Base-by-base conservation (phyloP, 2,329 filamentous ascomycete species). In the Ilyonectria sp. region DNA sequence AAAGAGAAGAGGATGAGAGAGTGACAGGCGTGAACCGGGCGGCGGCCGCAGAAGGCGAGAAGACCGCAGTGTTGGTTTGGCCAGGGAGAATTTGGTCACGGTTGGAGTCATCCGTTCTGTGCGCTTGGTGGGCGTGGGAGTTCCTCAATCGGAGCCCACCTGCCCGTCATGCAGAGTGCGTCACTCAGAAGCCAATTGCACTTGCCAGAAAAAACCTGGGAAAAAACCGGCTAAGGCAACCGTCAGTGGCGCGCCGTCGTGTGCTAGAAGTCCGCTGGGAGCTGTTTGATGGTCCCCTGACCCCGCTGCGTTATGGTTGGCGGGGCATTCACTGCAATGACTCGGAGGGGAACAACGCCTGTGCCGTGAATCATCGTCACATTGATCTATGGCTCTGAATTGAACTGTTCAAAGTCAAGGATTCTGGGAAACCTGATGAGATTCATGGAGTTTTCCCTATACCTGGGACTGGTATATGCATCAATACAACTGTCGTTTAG, bases 21-120 rank as follows among this genome's bases (percentile, higher is more conserved):
- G 59, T 56, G 65, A 56, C 21, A 56, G 31, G 35, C 47, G 55
- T 63, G 59, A 21, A 49, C 61, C 46, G 29, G 53, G 35, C n/a
- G 69, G 50, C 52, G 62, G 49, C 63, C 67, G 67, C 56, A 56
- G 50, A 60, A 62, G 66, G 43, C 68, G 52, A 54, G 64, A 61
- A 60, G 70, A 64, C 60, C 61, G 66, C 57, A 69, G 65, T 47
- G 63, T 61, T 63, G 65, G 65, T 53, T 67, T 69, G 65, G 67
- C 72, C 72, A 68, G 68, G 63, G 65, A 59, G 47, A 74, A 65
- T 71, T 74, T 76, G 69, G 71, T 68, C 65, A 67, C 65, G 54
- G 68, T 71, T 70, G 67, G 63, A 68, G 71, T 76, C 74, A 76
- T 76, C 53, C 70, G 68, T 72, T 61, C 68, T 58, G 68, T 56